Base-by-base conservation (phyloP, 2,329 filamentous ascomycete genomes). In the Aphanocladium album region DNA sequence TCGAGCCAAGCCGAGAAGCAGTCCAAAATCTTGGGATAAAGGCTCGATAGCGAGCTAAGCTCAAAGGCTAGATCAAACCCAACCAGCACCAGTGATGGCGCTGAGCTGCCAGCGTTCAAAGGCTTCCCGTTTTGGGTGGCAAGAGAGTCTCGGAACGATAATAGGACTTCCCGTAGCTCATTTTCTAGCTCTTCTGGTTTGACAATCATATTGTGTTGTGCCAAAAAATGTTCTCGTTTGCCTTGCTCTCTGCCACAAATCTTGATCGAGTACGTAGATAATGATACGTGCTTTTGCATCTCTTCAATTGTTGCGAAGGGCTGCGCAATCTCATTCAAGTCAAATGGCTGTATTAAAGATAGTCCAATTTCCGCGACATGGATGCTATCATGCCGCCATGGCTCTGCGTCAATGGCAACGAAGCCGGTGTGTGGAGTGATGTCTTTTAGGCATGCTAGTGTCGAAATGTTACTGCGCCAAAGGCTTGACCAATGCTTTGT, bases 41-140 rank as follows among this genome's bases (percentile, higher is more conserved):
- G 43, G 2, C 8, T 21, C 3, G 56, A 52, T 35, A 52, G 5
- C 14, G 21, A 51, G 35, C 56, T 27, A 45, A 52, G 37, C n/a
- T 59, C 56, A 45, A 59, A 59, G 1, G 47, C 23, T 16, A 59
- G 35, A 45, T 59, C 56, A 52, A 59, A 59, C 16, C 46, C 45
- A 5, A 59, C 25, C 21, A 59, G 46, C 2, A 59, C 37, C 9
- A 59, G 33, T 17, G 57, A n/a, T 11, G 37, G 21, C 2, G 11
- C 23, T 45, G 47, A 16, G 23, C 8, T 27, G 21, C 27, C 14
- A 21, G 4, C n/a, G 3, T 12, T 19, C 6, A 45, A n/a, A 8
- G 17, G 16, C 27, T n/a, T 27, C n/a, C 17, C 11, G n/a, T 12
- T n/a, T 25, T 55, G 45, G 9, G 41, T 14, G 1, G n/a, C 33